phyloP scores from a whole-genome alignment of 345 rosid species.

The Dimocarpus longan region DNA sequence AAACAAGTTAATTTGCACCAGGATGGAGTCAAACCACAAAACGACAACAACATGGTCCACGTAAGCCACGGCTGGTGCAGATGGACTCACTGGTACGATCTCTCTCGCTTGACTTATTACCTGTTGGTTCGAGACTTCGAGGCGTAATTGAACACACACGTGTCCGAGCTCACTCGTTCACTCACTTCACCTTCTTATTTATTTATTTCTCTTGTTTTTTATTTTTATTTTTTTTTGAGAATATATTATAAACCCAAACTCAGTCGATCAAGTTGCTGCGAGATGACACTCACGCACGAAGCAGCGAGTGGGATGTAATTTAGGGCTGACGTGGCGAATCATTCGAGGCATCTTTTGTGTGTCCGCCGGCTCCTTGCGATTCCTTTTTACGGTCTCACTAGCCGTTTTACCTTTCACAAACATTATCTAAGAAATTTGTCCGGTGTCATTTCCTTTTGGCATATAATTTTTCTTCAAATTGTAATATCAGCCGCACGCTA shows the following conservation, averaged over 20 bases:
- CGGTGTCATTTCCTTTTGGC: background rate
- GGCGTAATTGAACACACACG: constrained; percentile 1
- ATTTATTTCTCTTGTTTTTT: too few species aligned
- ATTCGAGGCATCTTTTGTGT: constrained; percentile 22
- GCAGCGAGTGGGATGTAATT: background rate
- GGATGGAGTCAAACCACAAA: constrained; percentile 15
- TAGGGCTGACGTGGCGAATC: constrained; percentile 36
- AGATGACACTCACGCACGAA: background rate
- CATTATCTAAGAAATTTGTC: background rate
- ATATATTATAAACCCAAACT: too few species aligned
- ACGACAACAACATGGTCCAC: constrained; percentile 14
- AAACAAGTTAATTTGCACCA: background rate
- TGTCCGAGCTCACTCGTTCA: background rate
- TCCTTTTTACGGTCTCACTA: background rate
- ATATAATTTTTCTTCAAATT: background rate
- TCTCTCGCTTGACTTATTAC: background rate
- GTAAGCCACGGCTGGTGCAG: constrained; percentile 15
- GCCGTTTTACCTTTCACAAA: background rate
- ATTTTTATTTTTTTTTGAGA: too few species aligned
- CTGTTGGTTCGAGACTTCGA: background rate
- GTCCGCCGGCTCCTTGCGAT: constrained; percentile 14
- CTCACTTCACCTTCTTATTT: background rate
- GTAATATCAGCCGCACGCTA: background rate
- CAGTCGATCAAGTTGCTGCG: background rate
- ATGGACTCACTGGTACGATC: constrained; percentile 2